Base-by-base conservation (phyloP, 129 eudicot genomes). In the Flaveria bidentis region DNA sequence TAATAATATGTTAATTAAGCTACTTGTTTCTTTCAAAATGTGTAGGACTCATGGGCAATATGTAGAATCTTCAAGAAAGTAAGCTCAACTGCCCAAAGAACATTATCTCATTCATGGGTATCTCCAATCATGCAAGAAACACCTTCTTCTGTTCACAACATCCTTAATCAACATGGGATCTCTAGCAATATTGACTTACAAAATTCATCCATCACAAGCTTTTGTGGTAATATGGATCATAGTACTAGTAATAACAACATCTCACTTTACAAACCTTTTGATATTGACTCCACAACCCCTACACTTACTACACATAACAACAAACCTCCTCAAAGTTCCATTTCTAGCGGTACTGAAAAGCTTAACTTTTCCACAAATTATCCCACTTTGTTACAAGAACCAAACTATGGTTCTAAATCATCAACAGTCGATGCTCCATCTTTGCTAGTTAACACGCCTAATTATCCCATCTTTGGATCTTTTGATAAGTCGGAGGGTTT, bases 31-130 rank as follows among this genome's bases (percentile, higher is more conserved):
- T 71, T 74, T 13, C 60, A 41, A 42, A 62, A 16, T 78, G 46
- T 84, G 83, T 91, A 94, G 98, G 98, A 94, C 70, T 88, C 93
- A 69, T 94, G 97, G 98, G 97, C 97, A 71, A 94, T 94, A 15
- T 94, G 98, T 77, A 94, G 94, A 80, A 94, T 94, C 55, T 94
- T 91, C 88, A 94, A 91, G 90, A 94, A 94, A 87, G 90, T 93
- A 42, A 91, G 77, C 93, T 86, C 98, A 13, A 79, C 80, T 41
- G 81, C 91, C 68, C 97, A 87, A 65, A 87, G 96, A 81, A 88
- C 96, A 9, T 73, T 85, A 25, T 85, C 97, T 71, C 90, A 88
- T 75, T 90, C 98, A 65, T 90, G 98, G 98, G 92, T 82, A 55
- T 86, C 96, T 30, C 88, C 93, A 63, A 69, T 80, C 46, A 62